These are phyloP conservation scores for Aspergillus ochraceoroseus DNA, from an alignment of 2,329 filamentous ascomycete species.

Conservation along the genomic window DNA sequence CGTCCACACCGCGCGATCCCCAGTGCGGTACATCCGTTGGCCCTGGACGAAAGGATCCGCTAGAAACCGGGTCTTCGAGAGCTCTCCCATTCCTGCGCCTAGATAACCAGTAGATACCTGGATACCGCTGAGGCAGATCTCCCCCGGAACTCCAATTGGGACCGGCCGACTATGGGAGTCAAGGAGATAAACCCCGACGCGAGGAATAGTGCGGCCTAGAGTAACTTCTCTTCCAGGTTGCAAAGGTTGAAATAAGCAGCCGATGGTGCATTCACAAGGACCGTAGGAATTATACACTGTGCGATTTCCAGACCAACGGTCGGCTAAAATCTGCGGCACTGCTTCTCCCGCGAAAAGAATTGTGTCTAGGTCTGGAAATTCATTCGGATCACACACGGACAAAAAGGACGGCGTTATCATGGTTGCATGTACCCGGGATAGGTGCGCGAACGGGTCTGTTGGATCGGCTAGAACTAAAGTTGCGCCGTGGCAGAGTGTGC, in stretches of 20 bases:
- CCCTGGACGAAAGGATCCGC: constrained; percentile 26
- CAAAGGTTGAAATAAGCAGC: constrained; percentile 14
- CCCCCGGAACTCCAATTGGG: constrained; percentile 42
- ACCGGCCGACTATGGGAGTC: constrained; percentile 37
- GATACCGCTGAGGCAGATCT: constrained; percentile 40
- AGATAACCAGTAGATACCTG: constrained; percentile 43
- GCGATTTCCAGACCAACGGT: constrained; percentile 32
- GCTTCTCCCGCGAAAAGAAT: constrained; percentile 41
- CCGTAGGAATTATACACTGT: constrained; percentile 45
- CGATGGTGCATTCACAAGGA: constrained; percentile 42
- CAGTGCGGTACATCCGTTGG: constrained; percentile 41
- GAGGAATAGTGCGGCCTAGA: constrained; percentile 27
- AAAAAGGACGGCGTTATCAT: constrained; percentile 43
- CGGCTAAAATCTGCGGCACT: constrained; percentile 32
- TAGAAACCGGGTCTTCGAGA: constrained; percentile 26
- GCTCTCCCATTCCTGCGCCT: not conserved
- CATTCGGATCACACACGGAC: constrained; percentile 26
- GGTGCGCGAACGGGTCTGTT: constrained; percentile 28
- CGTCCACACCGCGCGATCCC: constrained; percentile 36
- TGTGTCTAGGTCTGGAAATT: constrained; percentile 30
- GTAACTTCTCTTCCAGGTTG: not conserved
- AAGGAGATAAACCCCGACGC: constrained; percentile 35
- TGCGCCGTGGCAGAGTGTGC: constrained; percentile 38
- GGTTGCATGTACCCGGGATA: constrained; percentile 28
- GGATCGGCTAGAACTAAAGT: constrained; percentile 34